phyloP scores from a whole-genome alignment of 805 yeast species.

The Cyberlindnera mycetangii region DNA sequence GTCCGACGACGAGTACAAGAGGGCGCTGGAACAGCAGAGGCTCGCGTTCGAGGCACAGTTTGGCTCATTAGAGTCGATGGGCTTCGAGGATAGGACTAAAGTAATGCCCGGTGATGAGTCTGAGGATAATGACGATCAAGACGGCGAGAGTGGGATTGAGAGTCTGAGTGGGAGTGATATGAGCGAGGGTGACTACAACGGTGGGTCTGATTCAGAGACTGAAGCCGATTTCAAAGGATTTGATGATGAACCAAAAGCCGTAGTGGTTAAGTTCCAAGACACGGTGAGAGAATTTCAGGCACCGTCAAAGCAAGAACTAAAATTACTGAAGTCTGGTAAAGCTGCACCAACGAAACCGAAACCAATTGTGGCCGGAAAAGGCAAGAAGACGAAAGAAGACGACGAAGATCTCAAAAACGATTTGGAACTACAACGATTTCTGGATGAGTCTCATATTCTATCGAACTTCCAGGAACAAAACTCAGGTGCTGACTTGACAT shows the following conservation, averaged over 20 bases:
- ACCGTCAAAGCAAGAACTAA: conserved; percentile 47
- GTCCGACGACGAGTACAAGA: conserved; percentile 16
- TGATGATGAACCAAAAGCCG: conserved; percentile 14
- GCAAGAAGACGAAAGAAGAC: conserved; percentile 32
- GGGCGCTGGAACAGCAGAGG: conserved; percentile 48
- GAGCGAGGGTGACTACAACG: conserved; percentile 1
- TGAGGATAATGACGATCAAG: conserved; percentile 22
- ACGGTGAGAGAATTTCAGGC: conserved; percentile 28
- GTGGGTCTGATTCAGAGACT: conserved; percentile 25
- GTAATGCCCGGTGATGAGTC: conserved; percentile 25
- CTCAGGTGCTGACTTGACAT: conserved; percentile 62
- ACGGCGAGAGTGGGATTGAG: background rate
- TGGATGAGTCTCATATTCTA: conserved; percentile 68
- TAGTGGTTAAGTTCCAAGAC: conserved; percentile 40
- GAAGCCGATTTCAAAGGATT: conserved; percentile 18
- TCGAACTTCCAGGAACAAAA: conserved; percentile 32
- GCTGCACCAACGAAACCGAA: conserved; percentile 39
- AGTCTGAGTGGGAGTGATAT: no score
- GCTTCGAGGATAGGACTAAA: conserved; percentile 46
- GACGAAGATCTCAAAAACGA: conserved; percentile 63
- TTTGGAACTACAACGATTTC: conserved; percentile 64
- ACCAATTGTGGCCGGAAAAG: background rate
- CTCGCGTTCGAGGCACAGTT: conserved; percentile 62
- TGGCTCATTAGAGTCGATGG: conserved; percentile 54
- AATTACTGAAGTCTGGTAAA: conserved; percentile 56